phyloP scores from a whole-genome alignment of 2,329 filamentous ascomycete genomes.

The Alternaria longipes region DNA sequence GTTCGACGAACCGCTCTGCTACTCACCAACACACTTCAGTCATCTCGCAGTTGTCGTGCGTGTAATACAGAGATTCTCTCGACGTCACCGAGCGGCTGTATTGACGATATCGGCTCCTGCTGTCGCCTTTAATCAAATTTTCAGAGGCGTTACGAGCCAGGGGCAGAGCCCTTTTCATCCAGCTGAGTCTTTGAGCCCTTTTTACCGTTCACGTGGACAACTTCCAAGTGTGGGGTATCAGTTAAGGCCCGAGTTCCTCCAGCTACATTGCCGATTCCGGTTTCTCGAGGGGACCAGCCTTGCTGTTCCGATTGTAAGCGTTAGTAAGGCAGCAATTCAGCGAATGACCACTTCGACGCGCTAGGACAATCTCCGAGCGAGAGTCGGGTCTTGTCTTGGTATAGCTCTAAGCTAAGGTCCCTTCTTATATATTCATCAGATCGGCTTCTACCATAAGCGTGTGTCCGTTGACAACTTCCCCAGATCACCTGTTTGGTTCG shows the following conservation, averaged over 20 bases:
- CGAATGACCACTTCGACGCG: neutral
- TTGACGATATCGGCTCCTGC: too few relatives aligned
- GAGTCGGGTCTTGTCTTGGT: neutral
- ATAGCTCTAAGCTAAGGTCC: neutral
- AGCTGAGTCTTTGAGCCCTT: neutral
- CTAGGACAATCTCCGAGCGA: neutral
- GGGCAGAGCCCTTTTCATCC: neutral
- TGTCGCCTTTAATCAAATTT: neutral
- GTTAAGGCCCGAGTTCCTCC: neutral
- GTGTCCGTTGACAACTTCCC: neutral
- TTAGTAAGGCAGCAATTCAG: neutral
- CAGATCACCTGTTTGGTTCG: rapidly evolving
- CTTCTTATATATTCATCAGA: neutral
- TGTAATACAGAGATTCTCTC: rapidly evolving
- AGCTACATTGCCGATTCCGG: neutral
- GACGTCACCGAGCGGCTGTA: neutral
- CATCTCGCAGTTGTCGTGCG: neutral
- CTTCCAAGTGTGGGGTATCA: neutral
- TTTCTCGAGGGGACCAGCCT: neutral
- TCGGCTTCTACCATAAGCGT: neutral
- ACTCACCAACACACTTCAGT: neutral
- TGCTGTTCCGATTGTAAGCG: neutral
- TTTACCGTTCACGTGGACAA: neutral
- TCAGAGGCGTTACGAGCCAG: neutral
- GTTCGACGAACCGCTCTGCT: neutral